Evolutionary conservation across 139 green algal genomes (phyloP).

Genomic region (Diplosphaera chodatii): DNA sequence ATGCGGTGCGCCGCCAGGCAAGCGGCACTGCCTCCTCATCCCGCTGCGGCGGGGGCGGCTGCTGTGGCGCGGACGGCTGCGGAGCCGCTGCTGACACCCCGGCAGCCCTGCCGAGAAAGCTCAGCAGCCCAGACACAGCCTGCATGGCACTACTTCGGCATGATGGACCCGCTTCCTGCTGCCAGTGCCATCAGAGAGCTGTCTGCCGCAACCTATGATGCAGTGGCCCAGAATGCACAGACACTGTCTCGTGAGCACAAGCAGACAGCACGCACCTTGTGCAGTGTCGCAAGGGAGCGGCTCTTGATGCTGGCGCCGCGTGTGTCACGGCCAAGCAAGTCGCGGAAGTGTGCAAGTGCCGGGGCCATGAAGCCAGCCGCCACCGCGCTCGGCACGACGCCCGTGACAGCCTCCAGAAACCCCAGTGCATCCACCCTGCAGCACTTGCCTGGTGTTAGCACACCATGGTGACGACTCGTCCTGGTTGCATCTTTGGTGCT

Average conservation of each 20-base stretch:
- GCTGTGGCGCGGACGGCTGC: background rate
- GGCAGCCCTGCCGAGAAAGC: conserved; percentile 10
- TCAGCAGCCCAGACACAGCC: conserved; percentile 11
- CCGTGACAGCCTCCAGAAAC: conserved; percentile 60
- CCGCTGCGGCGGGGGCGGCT: background rate
- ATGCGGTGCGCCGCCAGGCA: background rate
- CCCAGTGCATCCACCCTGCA: conserved; percentile 43
- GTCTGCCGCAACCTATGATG: no score
- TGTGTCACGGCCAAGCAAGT: conserved; percentile 42
- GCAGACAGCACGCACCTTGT: conserved; percentile 14
- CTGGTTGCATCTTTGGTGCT: no score
- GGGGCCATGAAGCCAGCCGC: conserved; percentile 29
- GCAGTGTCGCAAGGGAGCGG: conserved; percentile 44
- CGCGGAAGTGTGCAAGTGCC: conserved; percentile 51
- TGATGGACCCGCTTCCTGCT: no score
- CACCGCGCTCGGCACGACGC: conserved; percentile 42
- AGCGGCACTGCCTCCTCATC: background rate
- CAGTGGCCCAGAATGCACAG: no score
- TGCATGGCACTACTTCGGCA: no score
- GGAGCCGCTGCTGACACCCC: background rate
- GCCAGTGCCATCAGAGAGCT: no score
- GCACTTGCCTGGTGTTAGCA: background rate
- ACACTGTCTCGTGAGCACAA: no score
- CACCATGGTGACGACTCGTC: no score
- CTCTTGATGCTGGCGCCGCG: conserved; percentile 44